Percentiles rank a stretch among this genome's conserved stretches.
phyloP scores from a whole-genome alignment of 2,329 filamentous ascomycete genomes.

The Paracorniculantispora psalliotae region DNA sequence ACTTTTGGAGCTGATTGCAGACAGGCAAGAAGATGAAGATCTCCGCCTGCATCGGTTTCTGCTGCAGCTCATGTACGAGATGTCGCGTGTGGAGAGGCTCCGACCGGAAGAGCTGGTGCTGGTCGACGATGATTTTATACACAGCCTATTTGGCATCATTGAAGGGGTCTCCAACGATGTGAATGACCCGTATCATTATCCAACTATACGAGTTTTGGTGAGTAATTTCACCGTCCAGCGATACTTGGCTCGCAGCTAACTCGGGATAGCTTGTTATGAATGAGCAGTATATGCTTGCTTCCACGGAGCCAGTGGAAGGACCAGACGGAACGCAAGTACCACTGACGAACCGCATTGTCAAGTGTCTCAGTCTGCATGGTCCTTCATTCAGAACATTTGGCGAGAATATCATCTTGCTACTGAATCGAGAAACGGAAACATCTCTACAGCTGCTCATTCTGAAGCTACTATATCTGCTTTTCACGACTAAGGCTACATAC shows the following conservation, averaged over 20 bases:
- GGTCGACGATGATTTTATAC: constrained; percentile 75
- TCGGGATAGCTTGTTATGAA: constrained; percentile 75
- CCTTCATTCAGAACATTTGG: constrained; percentile 87
- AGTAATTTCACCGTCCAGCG: constrained; percentile 24
- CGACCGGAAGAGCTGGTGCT: constrained; percentile 70
- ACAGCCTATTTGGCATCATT: constrained; percentile 79
- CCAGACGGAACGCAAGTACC: constrained; percentile 35
- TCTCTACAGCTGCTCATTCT: constrained; percentile 93
- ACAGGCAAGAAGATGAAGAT: constrained; percentile 59
- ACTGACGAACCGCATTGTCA: constrained; percentile 89
- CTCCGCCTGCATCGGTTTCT: constrained; percentile 71
- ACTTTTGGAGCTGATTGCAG: constrained; percentile 74
- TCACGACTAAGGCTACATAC: constrained; percentile 84
- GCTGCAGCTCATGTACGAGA: constrained; percentile 89
- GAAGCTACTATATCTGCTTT: constrained; percentile 90
- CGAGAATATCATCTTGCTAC: constrained; percentile 90
- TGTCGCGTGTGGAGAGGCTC: constrained; percentile 85
- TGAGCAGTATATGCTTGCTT: constrained; percentile 92
- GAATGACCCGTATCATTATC: constrained; percentile 92
- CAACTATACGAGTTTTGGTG: constrained; percentile 87
- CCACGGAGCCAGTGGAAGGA: constrained; percentile 38
- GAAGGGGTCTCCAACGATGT: constrained; percentile 82
- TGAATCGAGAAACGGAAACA: constrained; percentile 93
- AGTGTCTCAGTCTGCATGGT: constrained; percentile 77
- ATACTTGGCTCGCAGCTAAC: constrained; percentile 18